phyloP scores from a whole-genome alignment of 495 filamentous ascomycete genomes.

The Aspergillus incahuasiensis region DNA sequence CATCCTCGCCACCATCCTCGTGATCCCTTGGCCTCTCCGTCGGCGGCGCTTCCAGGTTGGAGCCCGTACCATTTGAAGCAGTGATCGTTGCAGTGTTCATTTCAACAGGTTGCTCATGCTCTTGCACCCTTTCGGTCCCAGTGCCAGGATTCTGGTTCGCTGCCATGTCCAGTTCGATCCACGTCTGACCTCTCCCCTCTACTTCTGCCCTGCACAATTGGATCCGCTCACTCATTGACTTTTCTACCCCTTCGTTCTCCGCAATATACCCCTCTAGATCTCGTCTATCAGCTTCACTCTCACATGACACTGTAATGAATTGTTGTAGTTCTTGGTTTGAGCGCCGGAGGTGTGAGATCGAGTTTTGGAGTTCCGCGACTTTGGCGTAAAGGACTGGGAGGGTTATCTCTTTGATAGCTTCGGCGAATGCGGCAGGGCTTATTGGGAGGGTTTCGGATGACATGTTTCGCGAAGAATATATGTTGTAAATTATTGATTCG shows the following conservation, averaged over 20 bases:
- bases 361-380: conserved; percentile 76
- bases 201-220: conserved; percentile 65
- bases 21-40: neutral
- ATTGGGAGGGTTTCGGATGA: conserved; percentile 35
- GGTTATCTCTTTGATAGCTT: conserved; percentile 68
- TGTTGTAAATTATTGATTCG: neutral
- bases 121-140: neutral
- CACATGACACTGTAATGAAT: conserved; percentile 48
- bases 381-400: conserved; percentile 71
- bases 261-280: conserved; percentile 36
- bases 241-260: conserved; percentile 74
- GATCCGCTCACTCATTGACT: conserved; percentile 68
- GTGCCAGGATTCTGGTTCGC: conserved; percentile 6
- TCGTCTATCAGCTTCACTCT: conserved; percentile 61
- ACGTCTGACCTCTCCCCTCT: conserved; percentile 65
- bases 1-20: conserved; percentile 44
- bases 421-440: conserved; percentile 45
- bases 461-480: conserved; percentile 22
- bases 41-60: neutral
- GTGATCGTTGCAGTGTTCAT: neutral
- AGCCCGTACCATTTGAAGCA: neutral
- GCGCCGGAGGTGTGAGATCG: conserved; percentile 71
- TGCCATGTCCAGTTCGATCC: conserved; percentile 52
- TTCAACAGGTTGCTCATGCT: neutral
- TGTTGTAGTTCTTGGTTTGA: conserved; percentile 69